Evolutionary conservation across 495 filamentous ascomycete genomes (phyloP), one percentile per base, ranked within the genome.

Genomic region (Staphylotrichum tortipilum): DNA sequence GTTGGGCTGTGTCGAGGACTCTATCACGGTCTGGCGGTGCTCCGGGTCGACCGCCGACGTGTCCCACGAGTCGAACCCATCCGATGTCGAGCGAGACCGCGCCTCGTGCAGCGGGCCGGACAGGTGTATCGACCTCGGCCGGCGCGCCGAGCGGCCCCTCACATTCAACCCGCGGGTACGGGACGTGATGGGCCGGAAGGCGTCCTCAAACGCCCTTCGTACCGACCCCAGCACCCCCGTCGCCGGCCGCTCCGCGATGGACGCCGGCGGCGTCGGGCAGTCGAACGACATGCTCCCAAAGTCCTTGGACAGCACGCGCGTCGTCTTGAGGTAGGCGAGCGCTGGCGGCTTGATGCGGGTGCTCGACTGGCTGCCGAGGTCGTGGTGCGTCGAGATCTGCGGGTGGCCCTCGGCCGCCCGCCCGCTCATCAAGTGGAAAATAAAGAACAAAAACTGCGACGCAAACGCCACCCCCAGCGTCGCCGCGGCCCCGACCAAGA

Each of bases 11-110:
- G 76, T n/a, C n/a, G 69, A 71, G 10, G 68, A 55, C 48, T 69
- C 64, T 28, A 77, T 40, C 1, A 82, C 71, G 8, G 78, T 71
- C 33, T 82, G 75, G 33, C 76, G 68, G 40, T 76, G 73, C 50
- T 79, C 75, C 1, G 75, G 64, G 51, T 81, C 80, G 1, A 85
- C 81, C 0, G 66, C 66, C 2, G 78, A 82, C 0, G 80, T 84
- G 56, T 86, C 83, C 81, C 80, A 86, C 5, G 76, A 77, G 50
- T 86, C 82, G 52, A 86, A 84, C 2, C 79, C 79, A 52, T 83
- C 79, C 26, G 77, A 71, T 0, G 47, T 57, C 7, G 55, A 44
- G 29, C 50, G 33, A 4, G 52, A 30, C 12, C 15, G 45, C 4
- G n/a, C n/a, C n/a, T 34, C 21, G 10, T 68, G 65, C 10, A 55